Base-by-base conservation (phyloP, 2,329 filamentous ascomycete genomes). In the Alternaria consortialis region DNA sequence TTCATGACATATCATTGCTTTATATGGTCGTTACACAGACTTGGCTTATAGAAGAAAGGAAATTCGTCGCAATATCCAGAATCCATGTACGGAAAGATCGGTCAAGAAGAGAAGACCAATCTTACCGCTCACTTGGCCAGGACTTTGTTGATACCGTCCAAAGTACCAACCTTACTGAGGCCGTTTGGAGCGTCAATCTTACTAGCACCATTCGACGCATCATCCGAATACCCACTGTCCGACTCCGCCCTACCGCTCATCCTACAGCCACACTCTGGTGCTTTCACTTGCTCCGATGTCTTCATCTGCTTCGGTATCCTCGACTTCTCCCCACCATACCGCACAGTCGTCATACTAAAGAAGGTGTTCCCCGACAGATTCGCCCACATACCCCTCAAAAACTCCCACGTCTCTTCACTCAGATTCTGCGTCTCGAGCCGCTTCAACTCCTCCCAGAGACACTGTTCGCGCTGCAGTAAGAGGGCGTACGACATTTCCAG, bases 261-360 rank as follows among this genome's bases (percentile, higher is more conserved):
- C 17, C 9, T 17, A 20, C 37, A 40, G n/a, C 37, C 4, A 17
- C 37, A 40, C 37, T 40, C 37, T 40, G 37, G 17, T 23, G 6
- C 17, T 23, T 23, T 40, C 17, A 40, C 37, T 17, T 23, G 37
- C 17, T 12, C 37, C 17, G 17, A 40, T 23, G 17, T 7, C 17
- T 11, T 40, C 37, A 23, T 40, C 5, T 20, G 2, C 17, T 23
- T 40, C 9, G 37, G 37, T 23, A 40, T 40, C 37, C 37, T 40
- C 9, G 37, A 40, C 37, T 40, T 40, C 37, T 48, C 46, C 13
- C 46, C 46, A 12, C 46, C 27, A 23, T 48, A 48, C n/a, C 46
- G 46, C 46, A 34, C 29, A 48, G 27, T 48, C 15, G 46, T 48
- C 46, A 48, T 48, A 34, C 46, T 32, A 29, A 48, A 48, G 6